Conservation (phyloP, 1,284 basidiomycete genomes). For the Moniliophthora roreri region DNA sequence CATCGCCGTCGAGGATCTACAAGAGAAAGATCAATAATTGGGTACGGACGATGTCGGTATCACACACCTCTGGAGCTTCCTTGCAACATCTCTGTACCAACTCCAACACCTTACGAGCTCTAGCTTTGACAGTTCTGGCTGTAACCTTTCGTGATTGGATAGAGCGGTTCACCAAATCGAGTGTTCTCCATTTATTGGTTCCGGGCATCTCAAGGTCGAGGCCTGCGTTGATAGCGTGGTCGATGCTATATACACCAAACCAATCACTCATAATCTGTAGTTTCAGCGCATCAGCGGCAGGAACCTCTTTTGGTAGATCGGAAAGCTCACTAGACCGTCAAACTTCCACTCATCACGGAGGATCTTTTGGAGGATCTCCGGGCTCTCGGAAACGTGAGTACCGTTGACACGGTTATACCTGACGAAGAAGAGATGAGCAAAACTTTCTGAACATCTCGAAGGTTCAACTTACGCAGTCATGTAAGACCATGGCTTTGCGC, state of each 20-base stretch:
- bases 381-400: constrained; percentile 69
- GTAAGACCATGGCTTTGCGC: constrained; percentile 67
- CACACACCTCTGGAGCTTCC: constrained; percentile 57
- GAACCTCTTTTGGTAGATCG: constrained; percentile 24
- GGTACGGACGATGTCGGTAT: not conserved
- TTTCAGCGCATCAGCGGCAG: too few species aligned
- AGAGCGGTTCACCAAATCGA: constrained; percentile 63
- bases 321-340: constrained; percentile 47
- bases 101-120: constrained; percentile 66
- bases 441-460: not conserved
- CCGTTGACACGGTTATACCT: constrained; percentile 75
- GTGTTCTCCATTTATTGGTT: constrained; percentile 65
- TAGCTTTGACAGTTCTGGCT: constrained; percentile 62
- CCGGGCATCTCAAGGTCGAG: constrained; percentile 84
- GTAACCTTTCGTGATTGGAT: constrained; percentile 66
- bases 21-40: too few species aligned
- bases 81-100: constrained; percentile 63
- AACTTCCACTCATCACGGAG: constrained; percentile 79
- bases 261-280: constrained; percentile 19
- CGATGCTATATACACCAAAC: constrained; percentile 71
- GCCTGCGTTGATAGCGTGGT: constrained; percentile 68
- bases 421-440: constrained; percentile 2
- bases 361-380: constrained; percentile 58
- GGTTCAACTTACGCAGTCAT: constrained; percentile 66
- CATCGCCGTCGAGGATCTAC: constrained; percentile 68